Conservation (phyloP, 2,329 filamentous ascomycete genomes). For the Paecilomyces sp. region DNA sequence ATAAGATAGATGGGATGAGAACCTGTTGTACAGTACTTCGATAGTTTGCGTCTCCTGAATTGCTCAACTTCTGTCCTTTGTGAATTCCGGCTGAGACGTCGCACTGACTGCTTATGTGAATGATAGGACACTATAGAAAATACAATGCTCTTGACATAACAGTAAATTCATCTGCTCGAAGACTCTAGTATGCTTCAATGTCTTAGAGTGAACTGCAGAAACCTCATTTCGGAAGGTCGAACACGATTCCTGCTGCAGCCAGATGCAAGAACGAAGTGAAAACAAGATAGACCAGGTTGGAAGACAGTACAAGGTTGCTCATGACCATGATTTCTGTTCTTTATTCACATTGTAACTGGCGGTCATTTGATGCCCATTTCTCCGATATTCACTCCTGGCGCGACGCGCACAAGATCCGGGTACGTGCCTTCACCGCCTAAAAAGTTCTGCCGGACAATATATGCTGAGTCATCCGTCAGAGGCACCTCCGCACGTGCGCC, state of each 20-base stretch:
- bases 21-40: constrained; percentile 15
- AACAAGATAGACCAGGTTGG: background rate
- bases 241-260: background rate
- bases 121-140: background rate
- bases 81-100: constrained; percentile 15
- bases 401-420: background rate
- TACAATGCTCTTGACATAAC: background rate
- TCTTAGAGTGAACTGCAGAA: background rate
- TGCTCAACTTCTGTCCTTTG: constrained; percentile 15
- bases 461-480: background rate
- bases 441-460: background rate
- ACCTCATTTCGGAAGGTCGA: background rate
- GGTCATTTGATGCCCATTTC: background rate
- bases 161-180: background rate
- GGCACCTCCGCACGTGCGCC: constrained; percentile 8
- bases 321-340: background rate
- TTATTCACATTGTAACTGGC: background rate
- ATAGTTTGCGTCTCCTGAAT: constrained; percentile 18
- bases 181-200: background rate
- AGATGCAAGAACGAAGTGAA: background rate
- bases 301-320: background rate
- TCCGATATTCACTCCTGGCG: background rate
- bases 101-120: background rate
- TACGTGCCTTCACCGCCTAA: background rate
- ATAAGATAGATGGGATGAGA: background rate